phyloP scores from a whole-genome alignment of 2,329 filamentous ascomycete species.

The Rhynchosporium graminicola region DNA sequence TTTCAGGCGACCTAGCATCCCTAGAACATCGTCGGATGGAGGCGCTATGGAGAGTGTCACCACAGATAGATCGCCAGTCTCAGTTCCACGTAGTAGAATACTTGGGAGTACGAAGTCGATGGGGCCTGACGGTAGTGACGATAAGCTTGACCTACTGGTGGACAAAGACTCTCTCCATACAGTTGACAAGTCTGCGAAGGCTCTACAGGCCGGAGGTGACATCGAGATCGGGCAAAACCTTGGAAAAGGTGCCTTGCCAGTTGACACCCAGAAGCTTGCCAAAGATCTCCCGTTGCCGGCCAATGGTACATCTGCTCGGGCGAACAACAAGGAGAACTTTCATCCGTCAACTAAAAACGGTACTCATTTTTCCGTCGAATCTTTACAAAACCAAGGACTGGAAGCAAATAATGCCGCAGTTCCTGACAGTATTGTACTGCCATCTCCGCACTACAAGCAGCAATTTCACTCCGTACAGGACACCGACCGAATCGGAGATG shows the following conservation, averaged over 20 bases:
- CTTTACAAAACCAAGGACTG: neutral
- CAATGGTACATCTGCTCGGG: neutral
- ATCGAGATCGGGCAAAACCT: neutral
- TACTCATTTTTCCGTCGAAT: neutral
- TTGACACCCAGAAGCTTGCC: neutral
- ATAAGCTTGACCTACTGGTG: neutral
- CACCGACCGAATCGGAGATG: neutral
- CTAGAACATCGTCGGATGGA: neutral
- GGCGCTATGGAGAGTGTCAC: neutral
- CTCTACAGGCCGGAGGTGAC: neutral
- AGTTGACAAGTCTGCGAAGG: neutral
- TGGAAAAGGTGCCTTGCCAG: neutral
- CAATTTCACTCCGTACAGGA: neutral
- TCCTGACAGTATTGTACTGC: neutral
- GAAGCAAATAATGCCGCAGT: neutral
- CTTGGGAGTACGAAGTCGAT: neutral
- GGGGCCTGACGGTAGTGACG: neutral
- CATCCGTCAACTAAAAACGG: neutral
- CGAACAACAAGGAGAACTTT: constrained; percentile 2
- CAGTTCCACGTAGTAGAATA: neutral
- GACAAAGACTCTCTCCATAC: neutral
- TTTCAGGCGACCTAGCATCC: neutral
- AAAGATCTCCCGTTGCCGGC: neutral
- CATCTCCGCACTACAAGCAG: neutral
- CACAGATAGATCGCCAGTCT: neutral